Conservation (phyloP, 192 early-diverging fungal species). For the Irineochytrium annulatum region DNA sequence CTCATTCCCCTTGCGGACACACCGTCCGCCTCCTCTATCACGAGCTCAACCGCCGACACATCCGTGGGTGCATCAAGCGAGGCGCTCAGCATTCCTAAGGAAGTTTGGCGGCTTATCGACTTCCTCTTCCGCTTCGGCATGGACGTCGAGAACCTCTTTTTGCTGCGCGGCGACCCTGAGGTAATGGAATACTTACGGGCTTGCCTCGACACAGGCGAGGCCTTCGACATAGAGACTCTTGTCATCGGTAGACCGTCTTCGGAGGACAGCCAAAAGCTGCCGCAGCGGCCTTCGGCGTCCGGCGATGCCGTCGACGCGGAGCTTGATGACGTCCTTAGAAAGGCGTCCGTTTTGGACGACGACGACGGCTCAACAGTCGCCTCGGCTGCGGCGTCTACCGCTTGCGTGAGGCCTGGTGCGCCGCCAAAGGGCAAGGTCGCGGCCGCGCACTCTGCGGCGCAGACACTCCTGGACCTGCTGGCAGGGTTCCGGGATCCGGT, state of each 20-base stretch:
- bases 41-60: too few relatives aligned
- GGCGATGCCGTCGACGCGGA: conserved; percentile 1
- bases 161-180: conserved; percentile 54
- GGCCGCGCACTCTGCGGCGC: conserved; percentile 70
- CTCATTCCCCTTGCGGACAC: conserved; percentile 2
- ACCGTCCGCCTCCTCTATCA: too few relatives aligned
- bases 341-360: neutral
- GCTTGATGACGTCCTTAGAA: neutral
- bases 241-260: conserved; percentile 14
- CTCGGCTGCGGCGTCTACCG: neutral
- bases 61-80: neutral
- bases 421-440: conserved; percentile 35
- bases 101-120: conserved; percentile 67
- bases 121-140: conserved; percentile 68
- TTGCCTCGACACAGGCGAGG: conserved; percentile 73
- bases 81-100: conserved; percentile 48
- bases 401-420: neutral
- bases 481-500: conserved; percentile 70
- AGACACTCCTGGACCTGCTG: conserved; percentile 66
- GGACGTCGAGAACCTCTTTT: conserved; percentile 64
- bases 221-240: conserved; percentile 52
- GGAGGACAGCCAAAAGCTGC: conserved; percentile 4
- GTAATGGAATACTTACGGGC: conserved; percentile 67
- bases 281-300: conserved; percentile 20
- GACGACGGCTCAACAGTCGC: neutral